phyloP scores from a whole-genome alignment of 1,284 basidiomycete species.

The Boletus semigastroideus region DNA sequence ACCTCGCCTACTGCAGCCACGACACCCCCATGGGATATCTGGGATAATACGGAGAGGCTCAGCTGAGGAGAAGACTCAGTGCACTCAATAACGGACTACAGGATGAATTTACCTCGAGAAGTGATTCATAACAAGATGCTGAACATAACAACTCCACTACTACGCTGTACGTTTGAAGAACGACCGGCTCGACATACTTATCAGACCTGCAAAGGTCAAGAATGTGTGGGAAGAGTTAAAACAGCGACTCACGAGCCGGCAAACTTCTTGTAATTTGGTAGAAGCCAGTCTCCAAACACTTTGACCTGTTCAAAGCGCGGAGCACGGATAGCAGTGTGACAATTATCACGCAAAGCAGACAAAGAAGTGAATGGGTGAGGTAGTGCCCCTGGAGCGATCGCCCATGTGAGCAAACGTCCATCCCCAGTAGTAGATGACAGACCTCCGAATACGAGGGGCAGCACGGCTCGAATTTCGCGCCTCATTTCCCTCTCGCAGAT shows the following conservation, averaged over 20 bases:
- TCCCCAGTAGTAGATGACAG: conserved; percentile 9
- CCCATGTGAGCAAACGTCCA: not conserved
- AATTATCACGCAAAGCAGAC: conserved; percentile 42
- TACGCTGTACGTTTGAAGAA: conserved; percentile 55
- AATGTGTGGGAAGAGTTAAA: not conserved
- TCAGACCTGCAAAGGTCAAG: conserved; percentile 22
- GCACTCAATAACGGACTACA: not conserved
- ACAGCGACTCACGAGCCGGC: conserved; percentile 37
- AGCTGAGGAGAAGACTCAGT: conserved; percentile 42
- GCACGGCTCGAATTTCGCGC: conserved; percentile 58
- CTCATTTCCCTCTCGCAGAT: conserved; percentile 64
- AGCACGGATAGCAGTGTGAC: conserved; percentile 47
- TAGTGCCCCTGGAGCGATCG: conserved; percentile 30
- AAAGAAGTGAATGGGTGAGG: conserved; percentile 35
- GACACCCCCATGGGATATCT: conserved; percentile 49
- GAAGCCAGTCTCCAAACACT: conserved; percentile 65
- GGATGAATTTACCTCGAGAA: conserved; percentile 55
- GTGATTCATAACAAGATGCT: conserved; percentile 61
- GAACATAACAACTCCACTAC: conserved; percentile 59
- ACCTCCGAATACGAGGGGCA: conserved; percentile 73
- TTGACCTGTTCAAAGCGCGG: conserved; percentile 71
- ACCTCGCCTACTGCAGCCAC: conserved; percentile 63
- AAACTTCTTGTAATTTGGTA: conserved; percentile 60
- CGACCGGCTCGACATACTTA: conserved; percentile 26
- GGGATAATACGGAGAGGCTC: conserved; percentile 46